phyloP scores from a whole-genome alignment of 1,139 yeast species.

The Magnusiomyces magnusii region DNA sequence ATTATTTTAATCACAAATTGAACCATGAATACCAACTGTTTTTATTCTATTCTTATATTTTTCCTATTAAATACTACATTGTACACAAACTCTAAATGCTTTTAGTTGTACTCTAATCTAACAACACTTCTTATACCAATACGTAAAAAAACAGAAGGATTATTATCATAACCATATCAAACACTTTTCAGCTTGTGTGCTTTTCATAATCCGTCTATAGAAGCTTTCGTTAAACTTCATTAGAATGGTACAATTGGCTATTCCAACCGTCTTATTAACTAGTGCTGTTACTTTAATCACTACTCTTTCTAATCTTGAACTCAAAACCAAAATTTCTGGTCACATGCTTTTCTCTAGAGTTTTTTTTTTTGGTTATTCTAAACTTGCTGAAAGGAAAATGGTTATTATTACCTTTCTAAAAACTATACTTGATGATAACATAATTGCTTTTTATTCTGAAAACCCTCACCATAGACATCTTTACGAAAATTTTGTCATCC shows the following conservation, averaged over 20 bases:
- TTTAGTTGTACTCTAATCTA: background rate
- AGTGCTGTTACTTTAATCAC: conserved; percentile 96
- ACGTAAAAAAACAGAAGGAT: conserved; percentile 64
- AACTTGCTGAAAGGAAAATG: conserved; percentile 76
- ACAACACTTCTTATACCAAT: conserved; percentile 6
- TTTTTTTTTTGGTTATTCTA: conserved; percentile 89
- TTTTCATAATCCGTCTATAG: conserved; percentile 93
- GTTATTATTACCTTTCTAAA: conserved; percentile 99
- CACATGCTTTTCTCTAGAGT: conserved; percentile 68
- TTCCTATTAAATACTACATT: background rate
- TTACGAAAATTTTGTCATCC: conserved; percentile 87
- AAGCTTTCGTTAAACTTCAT: conserved; percentile 84
- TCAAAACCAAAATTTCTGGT: conserved; percentile 83
- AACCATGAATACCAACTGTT: too few species aligned
- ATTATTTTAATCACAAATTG: too few species aligned
- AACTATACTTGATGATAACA: conserved; percentile 96
- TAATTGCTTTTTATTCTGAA: conserved; percentile 93
- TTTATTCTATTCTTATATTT: too few species aligned
- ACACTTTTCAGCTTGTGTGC: conserved; percentile 82
- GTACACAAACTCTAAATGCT: background rate
- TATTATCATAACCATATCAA: conserved; percentile 83
- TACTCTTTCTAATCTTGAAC: conserved; percentile 93
- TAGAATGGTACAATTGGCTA: conserved; percentile 96
- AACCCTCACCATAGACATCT: conserved; percentile 88
- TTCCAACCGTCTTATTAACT: conserved; percentile 87